Evolutionary conservation across 352 stramenopile genomes (phyloP), one percentile per base, ranked within the genome.

Genomic region (Phytophthora uliginosa): DNA sequence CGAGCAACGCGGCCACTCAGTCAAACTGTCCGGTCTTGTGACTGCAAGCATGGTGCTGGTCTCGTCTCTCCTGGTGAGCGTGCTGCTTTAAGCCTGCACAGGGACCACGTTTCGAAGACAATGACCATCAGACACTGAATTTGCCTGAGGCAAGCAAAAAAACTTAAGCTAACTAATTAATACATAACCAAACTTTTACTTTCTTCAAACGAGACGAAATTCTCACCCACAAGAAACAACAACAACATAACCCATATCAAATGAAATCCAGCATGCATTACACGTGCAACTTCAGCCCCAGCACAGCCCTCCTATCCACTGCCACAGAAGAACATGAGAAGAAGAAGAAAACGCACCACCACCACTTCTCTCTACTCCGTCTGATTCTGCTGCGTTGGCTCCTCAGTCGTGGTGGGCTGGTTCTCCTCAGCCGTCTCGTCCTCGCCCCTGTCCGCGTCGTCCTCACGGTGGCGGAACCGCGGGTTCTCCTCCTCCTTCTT

Each of bases 401-500:
- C 10, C 36, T 42, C 36, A 10, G 36, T 42, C 36, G 36, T 42
- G 9, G 36, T 42, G 36, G 36, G 36, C 12, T 42, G 40, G 13
- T 48, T 48, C 55, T 55, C 60, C 20, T 33, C 36, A 0, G 38
- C 36, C 52, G 42, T 31, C 48, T 77, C 66, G 6, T 78, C 40
- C 40, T 78, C 72, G 18, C n/a, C 63, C n/a, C 48, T 64, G 34
- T 77, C 68, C 0, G 33, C 70, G 26, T 77, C 62, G 18, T 79
- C 47, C 50, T 79, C 68, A 15, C 68, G 62, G 40, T 66, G 56
- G 60, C 71, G 71, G 51, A 79, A 79, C 22, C 68, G 55, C 33
- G 73, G 68, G 50, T 79, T 77, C 53, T 77, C 73, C 47, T 80
- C 69, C 48, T 80, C 68, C 24, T 80, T 61, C 15, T 48, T 17